A percentile compares a stretch with the other conserved stretches of the same genome.
Evolutionary conservation across 495 filamentous ascomycete species (phyloP).

Genomic region (Aspergillus baeticus): DNA sequence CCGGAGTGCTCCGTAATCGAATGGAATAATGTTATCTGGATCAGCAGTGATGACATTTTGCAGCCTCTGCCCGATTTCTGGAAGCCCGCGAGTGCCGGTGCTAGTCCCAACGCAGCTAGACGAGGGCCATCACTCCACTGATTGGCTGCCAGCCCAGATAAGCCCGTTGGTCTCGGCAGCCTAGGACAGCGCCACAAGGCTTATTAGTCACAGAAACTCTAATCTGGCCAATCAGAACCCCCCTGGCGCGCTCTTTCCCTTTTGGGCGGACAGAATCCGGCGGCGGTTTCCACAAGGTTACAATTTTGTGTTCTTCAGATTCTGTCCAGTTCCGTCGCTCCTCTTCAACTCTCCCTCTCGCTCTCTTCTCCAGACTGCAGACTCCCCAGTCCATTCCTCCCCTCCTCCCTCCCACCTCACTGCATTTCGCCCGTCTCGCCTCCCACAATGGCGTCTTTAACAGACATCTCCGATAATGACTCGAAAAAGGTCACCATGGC

Average conservation of each 20-base stretch:
- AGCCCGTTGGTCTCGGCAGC: background rate
- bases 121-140: background rate
- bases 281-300: constrained; percentile 1
- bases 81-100: background rate
- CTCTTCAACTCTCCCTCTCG: background rate
- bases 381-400: background rate
- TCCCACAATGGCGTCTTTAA: constrained; percentile 11
- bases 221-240: background rate
- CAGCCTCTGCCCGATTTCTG: background rate
- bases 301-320: background rate
- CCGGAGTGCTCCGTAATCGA: too few species aligned
- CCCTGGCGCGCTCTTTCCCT: background rate
- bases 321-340: background rate
- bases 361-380: background rate
- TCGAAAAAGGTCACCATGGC: constrained; percentile 16
- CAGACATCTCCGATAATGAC: constrained; percentile 17
- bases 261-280: constrained; percentile 4
- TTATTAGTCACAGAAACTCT: constrained; percentile 9
- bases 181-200: constrained; percentile 1
- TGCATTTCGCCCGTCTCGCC: background rate
- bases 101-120: background rate
- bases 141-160: constrained; percentile 1
- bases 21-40: background rate
- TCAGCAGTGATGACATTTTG: background rate
- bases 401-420: too few species aligned